phyloP scores from a whole-genome alignment of 192 early-diverging fungal genomes.

The Coemansia sp. region DNA sequence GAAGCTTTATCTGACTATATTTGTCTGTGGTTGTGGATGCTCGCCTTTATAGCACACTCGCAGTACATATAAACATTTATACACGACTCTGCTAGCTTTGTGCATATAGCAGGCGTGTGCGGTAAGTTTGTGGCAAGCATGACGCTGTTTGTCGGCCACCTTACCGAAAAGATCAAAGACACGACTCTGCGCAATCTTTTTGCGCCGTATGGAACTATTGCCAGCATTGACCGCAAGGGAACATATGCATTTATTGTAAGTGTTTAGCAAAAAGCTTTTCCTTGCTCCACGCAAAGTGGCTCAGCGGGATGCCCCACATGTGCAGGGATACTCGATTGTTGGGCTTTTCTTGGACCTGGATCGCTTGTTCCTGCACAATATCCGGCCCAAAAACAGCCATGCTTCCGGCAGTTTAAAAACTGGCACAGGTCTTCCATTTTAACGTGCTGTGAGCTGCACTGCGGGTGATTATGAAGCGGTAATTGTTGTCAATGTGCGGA shows the following conservation, averaged over 20 bases:
- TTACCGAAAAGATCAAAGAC: constrained; percentile 35
- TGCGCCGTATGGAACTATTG: constrained; percentile 21
- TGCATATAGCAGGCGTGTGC: neutral
- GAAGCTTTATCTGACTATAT: neutral
- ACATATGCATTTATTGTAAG: constrained; percentile 50
- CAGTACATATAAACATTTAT: neutral
- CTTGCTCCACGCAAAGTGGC: neutral
- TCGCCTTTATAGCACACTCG: neutral
- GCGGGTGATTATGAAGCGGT: neutral
- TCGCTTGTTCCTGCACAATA: neutral
- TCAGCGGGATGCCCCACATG: neutral
- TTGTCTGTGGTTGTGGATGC: neutral
- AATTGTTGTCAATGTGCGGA: neutral
- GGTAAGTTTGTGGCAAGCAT: constrained; percentile 6
- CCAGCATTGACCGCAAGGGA: constrained; percentile 31
- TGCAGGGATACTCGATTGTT: neutral
- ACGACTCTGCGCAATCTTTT: constrained; percentile 22
- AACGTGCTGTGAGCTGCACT: neutral
- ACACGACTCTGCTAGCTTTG: neutral
- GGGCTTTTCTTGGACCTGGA: neutral
- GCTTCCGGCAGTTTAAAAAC: neutral
- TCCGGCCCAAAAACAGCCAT: neutral
- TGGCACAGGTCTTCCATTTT: neutral
- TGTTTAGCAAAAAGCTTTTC: neutral
- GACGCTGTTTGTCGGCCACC: constrained; percentile 46